These are phyloP conservation scores for Pulveroboletus ravenelii DNA, from an alignment of 768 basidiomycete genomes.

Conservation along the genomic window DNA sequence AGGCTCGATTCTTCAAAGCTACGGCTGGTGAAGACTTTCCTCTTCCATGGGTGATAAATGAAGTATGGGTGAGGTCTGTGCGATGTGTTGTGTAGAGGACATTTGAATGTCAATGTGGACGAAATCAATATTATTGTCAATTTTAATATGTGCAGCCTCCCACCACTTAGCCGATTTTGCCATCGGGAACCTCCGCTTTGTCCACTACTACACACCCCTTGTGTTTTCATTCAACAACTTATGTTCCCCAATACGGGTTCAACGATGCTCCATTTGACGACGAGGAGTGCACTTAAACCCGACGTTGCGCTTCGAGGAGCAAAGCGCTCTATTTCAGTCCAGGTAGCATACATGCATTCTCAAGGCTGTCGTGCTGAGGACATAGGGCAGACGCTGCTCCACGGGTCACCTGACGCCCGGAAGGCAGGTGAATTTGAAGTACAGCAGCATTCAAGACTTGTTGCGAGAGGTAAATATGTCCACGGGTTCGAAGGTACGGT, in stretches of 20 bases:
- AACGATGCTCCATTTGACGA: slow-evolving; percentile 22
- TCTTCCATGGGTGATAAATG: slow-evolving; percentile 36
- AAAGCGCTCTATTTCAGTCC: slow-evolving; percentile 56
- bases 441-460: slow-evolving; percentile 80
- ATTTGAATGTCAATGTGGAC: not conserved
- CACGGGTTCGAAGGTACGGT: slow-evolving; percentile 78
- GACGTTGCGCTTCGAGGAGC: slow-evolving; percentile 19
- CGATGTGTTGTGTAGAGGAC: slow-evolving; percentile 5
- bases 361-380: slow-evolving; percentile 27
- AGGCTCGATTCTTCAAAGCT: slow-evolving; percentile 29
- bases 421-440: slow-evolving; percentile 70
- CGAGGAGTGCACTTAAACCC: slow-evolving; percentile 13
- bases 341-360: slow-evolving; percentile 39
- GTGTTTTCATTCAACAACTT: slow-evolving; percentile 4
- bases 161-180: not conserved
- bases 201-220: slow-evolving; percentile 3
- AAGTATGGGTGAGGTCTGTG: slow-evolving; percentile 36
- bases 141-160: not conserved
- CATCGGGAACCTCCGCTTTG: slow-evolving; percentile 19
- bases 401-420: slow-evolving; percentile 91
- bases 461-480: slow-evolving; percentile 91
- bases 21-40: slow-evolving; percentile 24
- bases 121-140: not conserved
- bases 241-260: not conserved
- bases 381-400: slow-evolving; percentile 66